Evolutionary conservation across 805 yeast genomes (phyloP).

Genomic region (Cyberlindnera americana): DNA sequence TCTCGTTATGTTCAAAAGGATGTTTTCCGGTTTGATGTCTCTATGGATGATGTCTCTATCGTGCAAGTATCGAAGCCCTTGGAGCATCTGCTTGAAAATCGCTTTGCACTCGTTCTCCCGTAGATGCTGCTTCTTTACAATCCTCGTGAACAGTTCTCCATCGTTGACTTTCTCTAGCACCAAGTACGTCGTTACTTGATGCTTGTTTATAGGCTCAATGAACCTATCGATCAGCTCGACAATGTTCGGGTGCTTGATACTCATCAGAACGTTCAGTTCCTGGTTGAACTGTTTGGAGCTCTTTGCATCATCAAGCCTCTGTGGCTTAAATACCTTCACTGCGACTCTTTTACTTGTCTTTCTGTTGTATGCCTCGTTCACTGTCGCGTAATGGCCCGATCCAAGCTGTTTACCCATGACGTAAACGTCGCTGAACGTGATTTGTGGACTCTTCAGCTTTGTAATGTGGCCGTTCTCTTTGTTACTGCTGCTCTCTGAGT

Average conservation of each 20-base stretch:
- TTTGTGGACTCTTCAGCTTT: background rate
- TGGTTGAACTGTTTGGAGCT: conserved; percentile 48
- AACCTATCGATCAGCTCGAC: conserved; percentile 60
- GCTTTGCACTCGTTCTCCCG: conserved; percentile 60
- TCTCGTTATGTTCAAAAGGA: conserved; percentile 50
- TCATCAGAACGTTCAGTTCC: conserved; percentile 62
- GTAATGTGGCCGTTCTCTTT: conserved; percentile 15
- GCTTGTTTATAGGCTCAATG: conserved; percentile 48
- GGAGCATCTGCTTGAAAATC: conserved; percentile 59
- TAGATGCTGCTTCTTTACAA: conserved; percentile 59
- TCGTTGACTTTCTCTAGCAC: conserved; percentile 71
- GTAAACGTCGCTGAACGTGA: conserved; percentile 52
- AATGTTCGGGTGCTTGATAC: conserved; percentile 66
- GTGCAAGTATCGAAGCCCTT: conserved; percentile 66
- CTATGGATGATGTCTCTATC: conserved; percentile 69
- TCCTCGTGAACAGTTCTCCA: conserved; percentile 73
- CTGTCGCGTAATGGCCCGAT: conserved; percentile 79
- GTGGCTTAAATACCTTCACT: conserved; percentile 69
- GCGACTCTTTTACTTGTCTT: conserved; percentile 61
- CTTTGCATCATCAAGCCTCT: conserved; percentile 38
- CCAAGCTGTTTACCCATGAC: conserved; percentile 57
- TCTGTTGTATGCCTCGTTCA: conserved; percentile 61
- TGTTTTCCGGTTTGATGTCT: conserved; percentile 78
- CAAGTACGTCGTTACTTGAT: conserved; percentile 45
- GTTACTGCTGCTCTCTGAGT: conserved; percentile 8